Base-by-base conservation (phyloP, 2,329 filamentous ascomycete species). In the Leptographium wingfieldii region DNA sequence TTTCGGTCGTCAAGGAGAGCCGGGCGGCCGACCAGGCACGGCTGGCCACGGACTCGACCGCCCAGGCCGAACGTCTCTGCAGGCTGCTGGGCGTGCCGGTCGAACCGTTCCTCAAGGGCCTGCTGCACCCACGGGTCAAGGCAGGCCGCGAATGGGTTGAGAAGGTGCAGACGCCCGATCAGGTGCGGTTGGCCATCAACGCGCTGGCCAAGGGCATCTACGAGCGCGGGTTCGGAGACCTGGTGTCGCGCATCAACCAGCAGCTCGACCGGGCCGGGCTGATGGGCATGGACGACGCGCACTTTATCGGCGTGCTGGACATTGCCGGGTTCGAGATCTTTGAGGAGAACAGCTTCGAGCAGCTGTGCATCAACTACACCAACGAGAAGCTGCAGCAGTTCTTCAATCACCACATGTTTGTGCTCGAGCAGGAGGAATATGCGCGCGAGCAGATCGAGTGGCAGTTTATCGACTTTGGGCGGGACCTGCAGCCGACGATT, bases 331-430 rank as follows among this genome's bases (percentile, higher is more conserved):
- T 99, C 73, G 94, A 99, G 70, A 99, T 99, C 61, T 99, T 99
- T 67, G 92, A 99, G 67, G 83, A 90, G 68, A 99, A 99, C 76
- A 96, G 92, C 76, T 99, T 99, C 68, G 94, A 99, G 72, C 94
- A 99, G 72, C 81, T 99, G 6, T 99, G 94, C 77, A 99, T 99
- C 80, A 99, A 99, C 74, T 99, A 99, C 74, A 97, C 95, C 63
- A 99, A 99, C 73, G 94, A 99, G 73, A 99, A 96, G 72, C 83
- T 99, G 7, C 94, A 99, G 69, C 94, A 99, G 67, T 99, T 99
- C 73, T 99, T 99, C 81, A 99, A 99, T 68, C 94, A 99, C 70
- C 95, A 99, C 76, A 99, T 99, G 94, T 99, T 99, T 69, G 94
- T 99, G 11, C 79, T 99, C 9, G 94, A 99, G 71, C 94, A 99